These are phyloP conservation scores for Metschnikowia proteae DNA, from an alignment of 805 yeast species.

Conservation along the genomic window DNA sequence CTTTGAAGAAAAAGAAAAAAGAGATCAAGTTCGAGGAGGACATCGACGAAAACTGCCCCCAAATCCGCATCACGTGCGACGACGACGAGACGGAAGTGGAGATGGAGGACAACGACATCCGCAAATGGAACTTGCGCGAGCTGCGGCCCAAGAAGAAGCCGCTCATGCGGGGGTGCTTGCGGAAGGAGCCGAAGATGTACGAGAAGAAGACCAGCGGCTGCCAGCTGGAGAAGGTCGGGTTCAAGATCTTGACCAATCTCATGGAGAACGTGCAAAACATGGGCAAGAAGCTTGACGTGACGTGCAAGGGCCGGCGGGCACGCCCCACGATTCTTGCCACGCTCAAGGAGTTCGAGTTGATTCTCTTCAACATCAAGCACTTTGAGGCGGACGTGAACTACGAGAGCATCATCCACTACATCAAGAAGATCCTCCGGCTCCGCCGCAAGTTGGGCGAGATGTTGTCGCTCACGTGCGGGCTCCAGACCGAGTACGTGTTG, in stretches of 20 bases:
- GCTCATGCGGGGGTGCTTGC: not conserved
- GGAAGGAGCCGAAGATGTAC: not conserved
- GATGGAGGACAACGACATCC: not conserved
- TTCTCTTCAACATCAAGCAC: constrained; percentile 2
- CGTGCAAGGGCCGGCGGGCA: not conserved
- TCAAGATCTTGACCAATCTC: constrained; percentile 4
- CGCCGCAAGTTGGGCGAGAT: constrained; percentile 5
- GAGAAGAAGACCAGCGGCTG: not conserved
- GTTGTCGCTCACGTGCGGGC: constrained; percentile 5
- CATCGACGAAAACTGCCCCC: constrained; percentile 1
- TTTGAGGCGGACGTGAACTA: constrained; percentile 3
- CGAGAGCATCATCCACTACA: constrained; percentile 1
- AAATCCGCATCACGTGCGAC: not conserved
- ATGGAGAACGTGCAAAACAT: constrained; percentile 3
- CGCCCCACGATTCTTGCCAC: not conserved
- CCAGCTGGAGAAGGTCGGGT: not conserved
- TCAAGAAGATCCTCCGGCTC: constrained; percentile 3
- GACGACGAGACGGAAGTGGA: not conserved
- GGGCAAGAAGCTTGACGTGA: constrained; percentile 1
- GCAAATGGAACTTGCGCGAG: constrained; percentile 1
- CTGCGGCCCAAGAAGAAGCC: no score
- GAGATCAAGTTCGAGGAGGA: constrained; percentile 3
- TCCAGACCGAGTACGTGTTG: constrained; percentile 4
- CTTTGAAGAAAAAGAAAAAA: not conserved
- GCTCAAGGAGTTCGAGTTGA: constrained; percentile 3